phyloP scores from a whole-genome alignment of 2,329 filamentous ascomycete species.

The Botrytis aclada region DNA sequence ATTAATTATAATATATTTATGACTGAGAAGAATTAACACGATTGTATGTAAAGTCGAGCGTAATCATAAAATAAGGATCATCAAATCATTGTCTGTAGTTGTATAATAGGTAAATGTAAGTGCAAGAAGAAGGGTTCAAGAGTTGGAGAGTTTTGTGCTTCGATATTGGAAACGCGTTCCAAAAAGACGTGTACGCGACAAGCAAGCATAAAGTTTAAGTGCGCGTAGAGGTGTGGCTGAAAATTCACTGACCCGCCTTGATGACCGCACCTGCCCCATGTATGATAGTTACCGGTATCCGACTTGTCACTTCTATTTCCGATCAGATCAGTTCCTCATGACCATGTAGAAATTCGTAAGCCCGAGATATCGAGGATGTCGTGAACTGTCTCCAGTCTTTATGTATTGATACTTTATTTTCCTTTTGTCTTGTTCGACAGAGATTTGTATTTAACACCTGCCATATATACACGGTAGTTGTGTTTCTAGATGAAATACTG shows the following conservation, averaged over 20 bases:
- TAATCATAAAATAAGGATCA: constrained; percentile 20
- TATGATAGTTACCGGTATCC: too few relatives aligned
- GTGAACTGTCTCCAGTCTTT: background rate
- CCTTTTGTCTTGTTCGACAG: background rate
- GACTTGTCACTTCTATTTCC: constrained; percentile 1
- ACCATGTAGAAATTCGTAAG: constrained; percentile 7
- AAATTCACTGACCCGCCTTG: constrained; percentile 21
- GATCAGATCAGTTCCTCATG: background rate
- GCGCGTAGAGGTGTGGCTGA: constrained; percentile 1
- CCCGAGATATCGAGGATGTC: background rate
- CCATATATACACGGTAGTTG: background rate
- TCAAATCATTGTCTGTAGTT: constrained; percentile 18
- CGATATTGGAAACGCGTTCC: constrained; percentile 6
- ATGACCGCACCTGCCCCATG: background rate
- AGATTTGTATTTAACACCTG: background rate
- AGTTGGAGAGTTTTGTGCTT: constrained; percentile 2
- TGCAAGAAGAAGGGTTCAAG: background rate
- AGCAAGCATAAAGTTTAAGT: constrained; percentile 15
- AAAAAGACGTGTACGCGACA: constrained; percentile 9
- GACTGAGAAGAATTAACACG: background rate
- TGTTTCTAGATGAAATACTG: background rate
- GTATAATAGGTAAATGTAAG: background rate
- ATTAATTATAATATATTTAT: constrained; percentile 9
- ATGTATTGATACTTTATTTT: background rate
- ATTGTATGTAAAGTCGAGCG: background rate